phyloP scores from a whole-genome alignment of 148 eudicot genomes.

The Vaccinium vitisidaea region DNA sequence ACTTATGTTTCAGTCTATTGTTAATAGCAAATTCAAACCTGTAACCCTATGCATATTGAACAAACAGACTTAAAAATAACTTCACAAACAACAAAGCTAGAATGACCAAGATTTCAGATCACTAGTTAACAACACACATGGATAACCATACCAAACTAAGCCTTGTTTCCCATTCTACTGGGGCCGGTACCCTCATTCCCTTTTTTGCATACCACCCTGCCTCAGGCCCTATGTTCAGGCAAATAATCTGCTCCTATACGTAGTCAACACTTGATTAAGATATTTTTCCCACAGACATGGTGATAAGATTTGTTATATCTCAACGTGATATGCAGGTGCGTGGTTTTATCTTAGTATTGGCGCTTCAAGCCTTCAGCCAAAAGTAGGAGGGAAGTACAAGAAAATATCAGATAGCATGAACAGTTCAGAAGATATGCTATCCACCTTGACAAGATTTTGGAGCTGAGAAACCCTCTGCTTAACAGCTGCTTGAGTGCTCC shows the following conservation, averaged over 20 bases:
- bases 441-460: constrained; percentile 47
- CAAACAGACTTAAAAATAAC: neutral
- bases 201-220: neutral
- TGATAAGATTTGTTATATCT: neutral
- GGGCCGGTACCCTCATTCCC: neutral
- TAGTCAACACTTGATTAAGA: neutral
- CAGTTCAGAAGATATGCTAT: neutral
- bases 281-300: neutral
- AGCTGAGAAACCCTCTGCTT: constrained; percentile 48
- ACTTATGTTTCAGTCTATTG: neutral
- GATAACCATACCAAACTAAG: neutral
- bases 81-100: neutral
- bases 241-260: neutral
- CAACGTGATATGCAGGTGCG: neutral
- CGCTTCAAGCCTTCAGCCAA: neutral
- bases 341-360: neutral
- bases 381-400: neutral
- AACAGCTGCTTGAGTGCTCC: constrained; percentile 69
- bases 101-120: neutral
- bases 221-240: neutral
- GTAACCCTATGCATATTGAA: neutral
- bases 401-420: neutral
- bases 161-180: neutral
- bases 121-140: neutral
- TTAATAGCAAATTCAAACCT: neutral